A percentile compares a stretch with the other conserved stretches of the same genome.
These are phyloP conservation scores for Syzygium oleosum DNA, from an alignment of 345 rosid genomes.

Conservation along the genomic window DNA sequence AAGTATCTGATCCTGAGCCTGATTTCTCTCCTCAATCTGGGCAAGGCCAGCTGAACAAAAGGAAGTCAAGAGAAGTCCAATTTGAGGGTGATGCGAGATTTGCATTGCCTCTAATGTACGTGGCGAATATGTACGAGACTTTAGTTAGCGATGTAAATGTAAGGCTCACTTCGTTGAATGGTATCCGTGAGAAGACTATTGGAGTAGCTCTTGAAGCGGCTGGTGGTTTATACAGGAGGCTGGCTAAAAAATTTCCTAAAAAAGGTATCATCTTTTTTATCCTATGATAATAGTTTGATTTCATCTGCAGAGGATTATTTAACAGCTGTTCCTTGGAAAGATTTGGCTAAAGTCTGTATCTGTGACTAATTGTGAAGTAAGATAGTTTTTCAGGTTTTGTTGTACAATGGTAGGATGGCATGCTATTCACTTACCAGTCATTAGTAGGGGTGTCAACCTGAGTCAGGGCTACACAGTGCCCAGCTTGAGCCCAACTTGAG, in stretches of 20 bases:
- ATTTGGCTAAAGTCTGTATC: neutral
- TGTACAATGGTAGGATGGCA: neutral
- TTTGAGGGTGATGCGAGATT: constrained; percentile 72
- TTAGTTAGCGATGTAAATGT: constrained; percentile 67
- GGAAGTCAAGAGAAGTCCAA: constrained; percentile 63
- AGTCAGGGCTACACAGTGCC: neutral
- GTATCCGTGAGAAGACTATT: constrained; percentile 69
- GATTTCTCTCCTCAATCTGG: constrained; percentile 38
- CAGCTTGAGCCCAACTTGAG: neutral
- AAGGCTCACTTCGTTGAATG: constrained; percentile 69
- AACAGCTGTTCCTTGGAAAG: neutral
- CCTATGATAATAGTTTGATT: neutral
- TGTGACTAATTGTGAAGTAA: neutral
- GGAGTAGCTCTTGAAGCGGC: constrained; percentile 95
- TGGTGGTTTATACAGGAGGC: constrained; percentile 81
- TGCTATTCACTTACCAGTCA: neutral
- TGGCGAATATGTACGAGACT: constrained; percentile 82
- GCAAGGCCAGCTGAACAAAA: constrained; percentile 48
- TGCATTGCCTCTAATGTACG: constrained; percentile 87
- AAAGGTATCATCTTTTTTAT: constrained; percentile 36
- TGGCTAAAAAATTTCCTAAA: constrained; percentile 86
- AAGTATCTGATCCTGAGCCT: constrained; percentile 40
- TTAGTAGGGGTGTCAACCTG: neutral
- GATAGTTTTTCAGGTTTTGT: neutral
- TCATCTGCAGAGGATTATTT: neutral